Evolutionary conservation across 1,284 basidiomycete genomes (phyloP), one percentile per base, ranked within the genome.

Genomic region (Pseudozyma flocculosa): DNA sequence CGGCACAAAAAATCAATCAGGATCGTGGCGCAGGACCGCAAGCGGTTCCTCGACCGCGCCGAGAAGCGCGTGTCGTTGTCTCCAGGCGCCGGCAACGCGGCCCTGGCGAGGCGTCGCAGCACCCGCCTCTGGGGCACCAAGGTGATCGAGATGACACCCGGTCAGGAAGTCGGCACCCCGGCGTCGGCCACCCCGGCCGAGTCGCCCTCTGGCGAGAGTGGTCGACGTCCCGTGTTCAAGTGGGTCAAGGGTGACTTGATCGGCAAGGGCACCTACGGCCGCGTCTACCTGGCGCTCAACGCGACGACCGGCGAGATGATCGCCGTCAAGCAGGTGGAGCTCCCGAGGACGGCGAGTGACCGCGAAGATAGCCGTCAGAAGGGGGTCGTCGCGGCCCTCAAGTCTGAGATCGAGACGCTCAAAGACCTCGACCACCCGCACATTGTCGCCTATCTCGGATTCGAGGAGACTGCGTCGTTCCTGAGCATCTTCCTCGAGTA

Each of bases 251-350:
- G 95, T 58, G 92, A 96, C 79, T 82, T 96, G 40, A 96, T 98
- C 65, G 95, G 95, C 39, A 92, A 90, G 73, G 95, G 95, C 22
- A 95, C 92, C 4, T 99, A 93, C 73, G 94, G 94, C 8, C 86
- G 89, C 45, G 95, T 98, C 26, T 98, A 96, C 75, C 85, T 97
- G 44, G 95, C 92, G 18, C 82, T 98, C 61, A 98, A 98, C 78
- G 91, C 90, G n/a, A 94, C 91, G 1, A 96, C 93, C 0, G 94
- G 94, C 51, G 94, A 98, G 79, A 94, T 97, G 89, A 93, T 98
- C 70, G 95, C 95, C 8, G 95, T 99, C 67, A 99, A 99, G 80
- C 95, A 99, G 80, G 95, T 99, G 44, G 94, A 97, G 79, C 84
- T 94, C 53, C 93, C 94, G 1, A 86, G 86, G 45, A 94, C 92